phyloP scores from a whole-genome alignment of 352 stramenopile genomes.

The Pythium insidiosum region DNA sequence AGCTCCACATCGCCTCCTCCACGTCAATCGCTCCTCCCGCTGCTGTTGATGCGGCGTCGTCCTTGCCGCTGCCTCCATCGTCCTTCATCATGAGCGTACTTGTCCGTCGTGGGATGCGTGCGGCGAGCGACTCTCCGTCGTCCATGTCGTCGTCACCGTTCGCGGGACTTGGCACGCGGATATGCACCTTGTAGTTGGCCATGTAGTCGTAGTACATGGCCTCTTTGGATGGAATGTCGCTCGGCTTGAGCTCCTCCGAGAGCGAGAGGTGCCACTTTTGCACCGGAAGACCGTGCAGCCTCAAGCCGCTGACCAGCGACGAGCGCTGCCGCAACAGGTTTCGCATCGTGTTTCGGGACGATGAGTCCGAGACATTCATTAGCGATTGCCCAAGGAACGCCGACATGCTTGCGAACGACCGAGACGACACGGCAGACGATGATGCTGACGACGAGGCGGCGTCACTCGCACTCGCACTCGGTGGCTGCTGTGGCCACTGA shows the following conservation, averaged over 20 bases:
- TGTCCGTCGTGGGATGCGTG: neutral
- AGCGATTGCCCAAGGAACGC: no score
- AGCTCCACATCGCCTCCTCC: no score
- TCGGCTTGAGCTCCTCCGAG: constrained; percentile 14
- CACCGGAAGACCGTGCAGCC: no score
- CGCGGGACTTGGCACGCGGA: constrained; percentile 7
- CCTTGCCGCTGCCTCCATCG: neutral
- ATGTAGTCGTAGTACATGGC: constrained; percentile 45
- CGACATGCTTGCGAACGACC: no score
- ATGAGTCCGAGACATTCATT: no score
- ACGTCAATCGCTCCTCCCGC: neutral
- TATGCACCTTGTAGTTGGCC: constrained; percentile 41
- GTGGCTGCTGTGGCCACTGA: neutral
- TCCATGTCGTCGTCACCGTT: neutral
- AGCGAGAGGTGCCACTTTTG: constrained; percentile 42
- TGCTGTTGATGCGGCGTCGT: neutral
- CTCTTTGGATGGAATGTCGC: constrained; percentile 41
- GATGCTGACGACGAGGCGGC: no score
- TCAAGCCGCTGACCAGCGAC: no score
- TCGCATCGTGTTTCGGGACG: no score
- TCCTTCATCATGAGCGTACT: no score
- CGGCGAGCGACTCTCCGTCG: constrained; percentile 2
- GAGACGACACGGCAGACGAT: no score
- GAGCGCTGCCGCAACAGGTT: constrained; percentile 4
- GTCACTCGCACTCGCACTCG: no score